phyloP scores from a whole-genome alignment of 768 basidiomycete species.

The Naganishia onofrii region DNA sequence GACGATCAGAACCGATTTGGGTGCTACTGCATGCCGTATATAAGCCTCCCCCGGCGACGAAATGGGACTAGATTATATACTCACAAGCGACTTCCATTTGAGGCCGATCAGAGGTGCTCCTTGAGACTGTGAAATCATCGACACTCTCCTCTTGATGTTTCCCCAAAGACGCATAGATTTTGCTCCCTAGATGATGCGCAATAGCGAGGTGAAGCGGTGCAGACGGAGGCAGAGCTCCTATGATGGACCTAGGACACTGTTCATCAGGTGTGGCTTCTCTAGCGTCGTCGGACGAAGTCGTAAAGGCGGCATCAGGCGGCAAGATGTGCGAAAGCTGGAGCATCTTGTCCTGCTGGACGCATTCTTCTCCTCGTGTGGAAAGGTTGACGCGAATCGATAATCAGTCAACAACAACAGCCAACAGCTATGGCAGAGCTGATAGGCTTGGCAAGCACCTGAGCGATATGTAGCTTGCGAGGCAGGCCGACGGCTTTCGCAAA shows the following conservation, averaged over 20 bases:
- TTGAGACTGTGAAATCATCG: neutral
- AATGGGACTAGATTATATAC: neutral
- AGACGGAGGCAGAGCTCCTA: neutral
- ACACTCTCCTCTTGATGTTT: neutral
- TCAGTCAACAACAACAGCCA: no score
- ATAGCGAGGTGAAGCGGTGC: slow-evolving; percentile 10
- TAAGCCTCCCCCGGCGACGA: neutral
- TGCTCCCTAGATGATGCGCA: neutral
- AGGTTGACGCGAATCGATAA: no score
- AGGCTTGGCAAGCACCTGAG: no score
- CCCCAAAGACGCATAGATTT: neutral
- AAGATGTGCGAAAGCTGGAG: slow-evolving; percentile 38
- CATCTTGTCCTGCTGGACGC: slow-evolving; percentile 34
- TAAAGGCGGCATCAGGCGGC: neutral
- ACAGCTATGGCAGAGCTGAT: no score
- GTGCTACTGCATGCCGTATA: neutral
- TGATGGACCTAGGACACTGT: neutral
- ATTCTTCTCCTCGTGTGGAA: neutral
- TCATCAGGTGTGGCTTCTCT: neutral
- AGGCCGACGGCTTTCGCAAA: no score
- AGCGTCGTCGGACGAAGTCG: neutral
- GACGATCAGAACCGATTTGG: neutral
- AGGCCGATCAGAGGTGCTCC: no score
- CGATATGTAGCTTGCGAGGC: no score
- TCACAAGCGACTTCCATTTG: neutral